phyloP scores from a whole-genome alignment of 345 rosid genomes.

The Streptanthus diversifolius region DNA sequence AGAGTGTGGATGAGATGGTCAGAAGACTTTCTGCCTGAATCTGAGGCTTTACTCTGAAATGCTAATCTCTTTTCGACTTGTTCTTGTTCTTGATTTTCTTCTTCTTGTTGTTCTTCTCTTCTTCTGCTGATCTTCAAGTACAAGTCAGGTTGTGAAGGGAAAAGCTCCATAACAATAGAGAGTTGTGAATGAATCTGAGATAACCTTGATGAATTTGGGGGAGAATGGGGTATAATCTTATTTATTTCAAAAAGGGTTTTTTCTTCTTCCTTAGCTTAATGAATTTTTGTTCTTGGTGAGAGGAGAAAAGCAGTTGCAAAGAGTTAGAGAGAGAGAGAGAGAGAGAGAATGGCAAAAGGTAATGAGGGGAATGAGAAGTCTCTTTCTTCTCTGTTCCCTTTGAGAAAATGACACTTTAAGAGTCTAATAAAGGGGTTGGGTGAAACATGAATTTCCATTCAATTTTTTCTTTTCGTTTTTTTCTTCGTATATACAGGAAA shows the following conservation, averaged over 20 bases:
- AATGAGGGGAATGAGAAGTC: slow-evolving; percentile 34
- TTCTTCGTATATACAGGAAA: neutral
- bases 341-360: slow-evolving; percentile 29
- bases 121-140: slow-evolving; percentile 25
- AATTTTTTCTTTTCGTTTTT: slow-evolving; percentile 6
- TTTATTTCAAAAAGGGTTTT: slow-evolving; percentile 14
- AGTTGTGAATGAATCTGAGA: neutral
- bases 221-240: slow-evolving; percentile 3
- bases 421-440: slow-evolving; percentile 38
- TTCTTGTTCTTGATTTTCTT: slow-evolving; percentile 21
- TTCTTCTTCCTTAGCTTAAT: slow-evolving; percentile 22
- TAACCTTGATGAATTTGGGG: slow-evolving; percentile 17
- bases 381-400: slow-evolving; percentile 39
- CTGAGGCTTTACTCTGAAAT: slow-evolving; percentile 29
- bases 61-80: slow-evolving; percentile 20
- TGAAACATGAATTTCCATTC: slow-evolving; percentile 36
- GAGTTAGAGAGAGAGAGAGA: slow-evolving; percentile 13
- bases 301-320: slow-evolving; percentile 32
- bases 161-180: slow-evolving; percentile 32
- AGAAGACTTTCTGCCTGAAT: slow-evolving; percentile 22
- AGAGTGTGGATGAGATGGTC: slow-evolving; percentile 1
- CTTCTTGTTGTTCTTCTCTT: slow-evolving; percentile 22
- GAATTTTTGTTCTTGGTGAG: slow-evolving; percentile 26
- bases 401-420: slow-evolving; percentile 35
- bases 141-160: slow-evolving; percentile 37